phyloP scores from a whole-genome alignment of 2,329 filamentous ascomycete species.

The Colletotrichum chlorophyti region DNA sequence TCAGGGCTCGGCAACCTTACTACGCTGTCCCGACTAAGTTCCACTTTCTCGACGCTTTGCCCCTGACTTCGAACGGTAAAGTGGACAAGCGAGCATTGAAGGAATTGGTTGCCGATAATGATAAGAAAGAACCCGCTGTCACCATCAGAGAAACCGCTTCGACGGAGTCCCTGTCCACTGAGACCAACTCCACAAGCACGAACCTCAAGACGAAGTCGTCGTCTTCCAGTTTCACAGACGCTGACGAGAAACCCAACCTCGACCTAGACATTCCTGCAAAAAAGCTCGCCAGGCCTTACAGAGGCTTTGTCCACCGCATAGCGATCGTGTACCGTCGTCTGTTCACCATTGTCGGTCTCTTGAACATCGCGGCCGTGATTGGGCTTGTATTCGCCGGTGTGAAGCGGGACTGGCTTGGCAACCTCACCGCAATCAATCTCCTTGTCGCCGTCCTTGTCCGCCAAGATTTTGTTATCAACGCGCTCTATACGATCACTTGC shows the following conservation, averaged over 20 bases:
- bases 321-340: conserved; percentile 63
- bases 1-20: conserved; percentile 55
- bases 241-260: conserved; percentile 21
- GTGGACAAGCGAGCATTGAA: conserved; percentile 58
- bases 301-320: conserved; percentile 49
- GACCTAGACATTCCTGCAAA: conserved; percentile 46
- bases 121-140: not conserved
- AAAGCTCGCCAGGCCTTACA: conserved; percentile 43
- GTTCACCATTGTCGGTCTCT: conserved; percentile 58
- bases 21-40: conserved; percentile 59
- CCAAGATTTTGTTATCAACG: conserved; percentile 60
- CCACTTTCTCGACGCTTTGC: conserved; percentile 50
- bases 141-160: conserved; percentile 8
- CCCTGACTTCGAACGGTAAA: conserved; percentile 62
- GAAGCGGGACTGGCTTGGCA: conserved; percentile 40
- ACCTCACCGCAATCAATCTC: conserved; percentile 55
- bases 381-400: conserved; percentile 42
- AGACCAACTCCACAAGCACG: not conserved
- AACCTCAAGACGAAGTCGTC: conserved; percentile 8
- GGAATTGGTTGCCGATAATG: conserved; percentile 34
- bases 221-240: conserved; percentile 18
- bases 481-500: conserved; percentile 55
- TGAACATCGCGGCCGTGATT: conserved; percentile 56
- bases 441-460: conserved; percentile 56
- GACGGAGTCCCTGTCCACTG: not conserved